Base-by-base conservation (phyloP, 1,284 basidiomycete species). In the Hemileia vastatrix region DNA sequence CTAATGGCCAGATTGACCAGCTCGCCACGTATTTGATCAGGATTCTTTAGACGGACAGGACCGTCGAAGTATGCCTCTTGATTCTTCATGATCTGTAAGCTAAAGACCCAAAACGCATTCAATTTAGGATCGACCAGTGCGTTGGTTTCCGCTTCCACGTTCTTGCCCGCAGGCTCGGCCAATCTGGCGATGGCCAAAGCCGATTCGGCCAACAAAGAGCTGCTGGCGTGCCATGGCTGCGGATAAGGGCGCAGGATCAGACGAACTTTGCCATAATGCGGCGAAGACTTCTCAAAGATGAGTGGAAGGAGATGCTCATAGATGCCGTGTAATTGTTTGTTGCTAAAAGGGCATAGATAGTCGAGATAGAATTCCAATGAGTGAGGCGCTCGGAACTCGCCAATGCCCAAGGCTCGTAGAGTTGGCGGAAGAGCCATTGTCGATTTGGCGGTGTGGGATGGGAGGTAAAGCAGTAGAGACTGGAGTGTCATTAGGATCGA, bases 351-450 rank as follows among this genome's bases (percentile, higher is more conserved):
- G 73, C 91, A 93, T 68, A 90, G 85, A 72, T 87, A 89, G 77
- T 92, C 90, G 66, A 77, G 67, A 66, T 75, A 80, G 59, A 92
- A 78, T 65, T 94, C 91, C 61, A 96, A 81, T 1, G 87, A 88
- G 72, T 95, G 89, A 0, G 86, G 84, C 0, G 90, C 82, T 33
- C 82, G 76, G 50, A 79, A 76, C 21, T 74, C 76, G 36, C 92
- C 93, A 67, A 93, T 80, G 53, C 86, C 77, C 53, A 90, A 81
- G 57, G 88, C 84, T 24, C 81, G 78, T 58, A 94, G 83, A 53
- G 83, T 82, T 4, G 87, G 87, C 77, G 86, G 87, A 53, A 94
- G 81, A 58, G 90, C 86, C 91, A 94, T 94, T n/a, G n/a, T n/a
- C n/a, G n/a, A n/a, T n/a, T n/a, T n/a, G n/a, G n/a, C n/a, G n/a